These are phyloP conservation scores for Neurospora crassa DNA, from an alignment of 2,329 filamentous ascomycete genomes.

Conservation along the genomic window DNA sequence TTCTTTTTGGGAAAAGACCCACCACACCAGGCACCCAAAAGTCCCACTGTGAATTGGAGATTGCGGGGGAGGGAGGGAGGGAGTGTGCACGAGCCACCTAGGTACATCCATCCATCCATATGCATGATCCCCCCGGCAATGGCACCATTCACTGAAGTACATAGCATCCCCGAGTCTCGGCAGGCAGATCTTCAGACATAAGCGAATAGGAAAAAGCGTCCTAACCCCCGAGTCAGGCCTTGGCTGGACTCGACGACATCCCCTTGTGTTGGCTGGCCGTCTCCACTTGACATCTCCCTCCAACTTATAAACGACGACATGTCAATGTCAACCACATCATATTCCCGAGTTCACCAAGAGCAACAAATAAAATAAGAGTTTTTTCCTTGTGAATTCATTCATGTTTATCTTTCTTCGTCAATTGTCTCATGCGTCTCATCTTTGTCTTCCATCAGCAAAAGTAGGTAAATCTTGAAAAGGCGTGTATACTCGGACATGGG, in stretches of 20 bases:
- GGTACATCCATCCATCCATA: too few relatives aligned
- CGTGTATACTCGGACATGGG: not conserved
- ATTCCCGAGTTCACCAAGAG: not conserved
- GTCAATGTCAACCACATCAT: not conserved
- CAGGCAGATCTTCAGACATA: not conserved
- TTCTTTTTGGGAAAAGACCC: not conserved
- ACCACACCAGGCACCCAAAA: not conserved
- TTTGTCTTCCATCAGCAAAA: not conserved
- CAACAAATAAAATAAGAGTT: not conserved
- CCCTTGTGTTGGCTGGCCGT: not conserved
- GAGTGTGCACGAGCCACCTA: not conserved
- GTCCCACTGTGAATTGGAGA: not conserved
- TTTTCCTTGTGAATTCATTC: not conserved
- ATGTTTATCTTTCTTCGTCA: not conserved
- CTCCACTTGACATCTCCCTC: not conserved
- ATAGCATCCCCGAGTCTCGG: not conserved
- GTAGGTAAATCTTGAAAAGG: not conserved
- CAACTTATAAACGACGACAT: not conserved
- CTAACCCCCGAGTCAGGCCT: too few relatives aligned
- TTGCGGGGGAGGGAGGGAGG: not conserved
- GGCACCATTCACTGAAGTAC: not conserved
- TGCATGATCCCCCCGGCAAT: not conserved
- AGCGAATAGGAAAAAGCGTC: not conserved
- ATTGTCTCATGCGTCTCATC: not conserved
- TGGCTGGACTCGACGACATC: not conserved